Percentiles rank a stretch among this genome's conserved stretches.
Conservation (phyloP, 2,329 filamentous ascomycete species). For the Beauveria bassiana region DNA sequence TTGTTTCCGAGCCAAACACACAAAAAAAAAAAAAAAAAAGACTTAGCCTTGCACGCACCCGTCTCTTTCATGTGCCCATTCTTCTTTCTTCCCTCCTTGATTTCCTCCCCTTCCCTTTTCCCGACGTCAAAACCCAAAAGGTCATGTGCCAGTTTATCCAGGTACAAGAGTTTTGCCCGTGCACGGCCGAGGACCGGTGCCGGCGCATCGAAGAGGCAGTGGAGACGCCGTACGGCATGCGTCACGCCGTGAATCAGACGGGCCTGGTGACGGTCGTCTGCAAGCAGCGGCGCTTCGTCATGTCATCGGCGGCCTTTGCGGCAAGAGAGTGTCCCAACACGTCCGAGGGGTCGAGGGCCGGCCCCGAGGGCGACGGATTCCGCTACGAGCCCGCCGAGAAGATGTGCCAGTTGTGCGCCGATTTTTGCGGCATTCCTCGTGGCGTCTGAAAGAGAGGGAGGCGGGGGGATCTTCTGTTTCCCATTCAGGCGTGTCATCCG, state of each 20-base stretch:
- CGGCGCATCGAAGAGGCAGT: not conserved
- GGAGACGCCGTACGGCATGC: not conserved
- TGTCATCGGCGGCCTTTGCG: not conserved
- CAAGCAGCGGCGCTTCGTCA: conserved; percentile 3
- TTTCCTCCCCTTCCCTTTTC: not conserved
- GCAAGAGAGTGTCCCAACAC: conserved; percentile 3
- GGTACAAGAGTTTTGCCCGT: conserved; percentile 3
- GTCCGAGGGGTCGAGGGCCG: not conserved
- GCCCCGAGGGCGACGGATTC: not conserved
- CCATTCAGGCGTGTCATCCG: too few species aligned
- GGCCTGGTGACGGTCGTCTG: not conserved
- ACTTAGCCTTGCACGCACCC: not conserved
- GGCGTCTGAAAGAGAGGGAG: not conserved
- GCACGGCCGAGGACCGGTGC: not conserved
- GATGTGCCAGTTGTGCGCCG: not conserved
- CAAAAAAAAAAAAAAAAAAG: too few species aligned
- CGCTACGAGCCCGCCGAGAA: not conserved
- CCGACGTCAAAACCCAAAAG: not conserved
- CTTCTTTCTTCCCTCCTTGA: not conserved
- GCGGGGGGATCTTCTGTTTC: too few species aligned
- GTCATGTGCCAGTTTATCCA: conserved; percentile 8
- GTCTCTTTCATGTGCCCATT: not conserved
- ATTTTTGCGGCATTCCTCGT: conserved; percentile 1
- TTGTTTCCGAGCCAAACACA: too few species aligned
- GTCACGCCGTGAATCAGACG: not conserved